phyloP scores from a whole-genome alignment of 345 rosid genomes.

The Corchorus olitorius region DNA sequence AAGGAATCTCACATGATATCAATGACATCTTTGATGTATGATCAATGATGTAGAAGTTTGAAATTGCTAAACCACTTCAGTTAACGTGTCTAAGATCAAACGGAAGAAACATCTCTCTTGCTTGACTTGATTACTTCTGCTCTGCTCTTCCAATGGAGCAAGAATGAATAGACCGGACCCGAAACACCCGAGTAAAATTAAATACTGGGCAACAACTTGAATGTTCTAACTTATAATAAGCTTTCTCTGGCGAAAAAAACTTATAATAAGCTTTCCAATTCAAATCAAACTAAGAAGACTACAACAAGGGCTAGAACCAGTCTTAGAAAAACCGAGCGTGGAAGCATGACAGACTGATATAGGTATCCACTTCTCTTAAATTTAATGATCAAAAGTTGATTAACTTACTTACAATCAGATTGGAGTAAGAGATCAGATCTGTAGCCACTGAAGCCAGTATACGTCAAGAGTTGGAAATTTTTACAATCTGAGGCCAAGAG shows the following conservation, averaged over 20 bases:
- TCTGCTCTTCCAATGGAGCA: neutral
- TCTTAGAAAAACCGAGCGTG: neutral
- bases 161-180: neutral
- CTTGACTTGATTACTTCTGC: too few relatives aligned
- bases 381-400: neutral
- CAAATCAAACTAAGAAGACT: neutral
- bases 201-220: neutral
- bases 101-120: neutral
- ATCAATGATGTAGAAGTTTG: neutral
- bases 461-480: neutral
- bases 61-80: neutral
- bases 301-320: neutral
- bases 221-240: neutral
- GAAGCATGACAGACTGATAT: neutral
- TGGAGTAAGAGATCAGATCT: neutral
- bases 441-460: neutral
- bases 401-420: neutral
- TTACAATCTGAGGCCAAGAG: neutral
- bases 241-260: too few relatives aligned
- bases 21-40: neutral
- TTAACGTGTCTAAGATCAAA: neutral
- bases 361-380: neutral
- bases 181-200: neutral
- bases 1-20: neutral
- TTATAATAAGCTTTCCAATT: neutral